These are phyloP conservation scores for Candida lessepsii DNA, from an alignment of 805 yeast species.

Conservation along the genomic window DNA sequence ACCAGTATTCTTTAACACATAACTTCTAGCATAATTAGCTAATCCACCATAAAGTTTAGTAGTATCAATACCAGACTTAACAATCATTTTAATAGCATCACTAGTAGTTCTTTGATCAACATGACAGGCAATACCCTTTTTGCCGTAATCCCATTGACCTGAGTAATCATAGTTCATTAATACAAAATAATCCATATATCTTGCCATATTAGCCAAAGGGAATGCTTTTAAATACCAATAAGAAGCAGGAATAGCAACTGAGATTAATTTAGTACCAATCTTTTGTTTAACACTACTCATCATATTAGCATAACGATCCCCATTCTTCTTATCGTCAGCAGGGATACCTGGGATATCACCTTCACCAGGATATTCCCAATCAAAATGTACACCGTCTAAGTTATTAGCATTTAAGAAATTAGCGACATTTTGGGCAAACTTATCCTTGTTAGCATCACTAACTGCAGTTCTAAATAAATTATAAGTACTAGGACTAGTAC, in stretches of 20 bases:
- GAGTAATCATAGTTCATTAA: constrained; percentile 20
- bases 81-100: constrained; percentile 16
- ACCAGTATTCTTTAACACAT: constrained; percentile 3
- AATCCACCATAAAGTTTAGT: constrained; percentile 21
- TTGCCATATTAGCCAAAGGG: constrained; percentile 18
- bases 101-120: constrained; percentile 13
- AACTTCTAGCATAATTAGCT: constrained; percentile 22
- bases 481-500: constrained; percentile 15
- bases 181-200: constrained; percentile 17
- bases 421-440: constrained; percentile 17
- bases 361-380: constrained; percentile 22
- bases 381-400: constrained; percentile 21
- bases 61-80: constrained; percentile 19
- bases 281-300: constrained; percentile 15
- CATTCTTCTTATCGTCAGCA: constrained; percentile 13
- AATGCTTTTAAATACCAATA: constrained; percentile 17
- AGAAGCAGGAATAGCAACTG: constrained; percentile 20
- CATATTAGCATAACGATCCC: constrained; percentile 16
- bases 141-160: constrained; percentile 16
- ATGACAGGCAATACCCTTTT: constrained; percentile 16
- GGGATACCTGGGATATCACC: constrained; percentile 17
- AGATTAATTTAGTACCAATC: constrained; percentile 14
- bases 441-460: constrained; percentile 10
- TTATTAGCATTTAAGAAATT: constrained; percentile 13
- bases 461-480: constrained; percentile 16